Evolutionary conservation across 2,329 filamentous ascomycete species (phyloP), one percentile per base, ranked within the genome.

Genomic region (Diplodia intermedia): DNA sequence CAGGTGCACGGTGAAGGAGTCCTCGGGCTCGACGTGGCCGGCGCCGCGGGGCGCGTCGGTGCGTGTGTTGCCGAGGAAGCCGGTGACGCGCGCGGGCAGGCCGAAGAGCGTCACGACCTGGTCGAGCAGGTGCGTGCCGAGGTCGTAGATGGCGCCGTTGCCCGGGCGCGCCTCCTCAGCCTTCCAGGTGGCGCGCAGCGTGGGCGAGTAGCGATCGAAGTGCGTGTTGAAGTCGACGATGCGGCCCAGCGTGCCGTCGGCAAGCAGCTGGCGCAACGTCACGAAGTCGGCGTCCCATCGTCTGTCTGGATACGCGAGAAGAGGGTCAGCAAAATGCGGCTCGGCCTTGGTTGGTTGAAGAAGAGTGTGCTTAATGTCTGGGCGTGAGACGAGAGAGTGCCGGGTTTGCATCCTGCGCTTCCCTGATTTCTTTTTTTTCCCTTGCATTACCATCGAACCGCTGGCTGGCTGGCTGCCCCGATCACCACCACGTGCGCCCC

Each of bases 221-320:
- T 94, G 91, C 26, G 90, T 90, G 78, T 93, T 88, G 74, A 91
- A 92, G 79, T 94, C 91, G 66, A 90, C 85, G 49, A 94, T 80
- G n/a, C 91, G 85, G 66, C 91, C 92, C 4, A 94, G 82, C 0
- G 82, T 81, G 47, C 84, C 86, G 36, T 86, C 83, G 14, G 80
- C 79, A 43, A 93, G 74, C 31, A 94, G 83, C 71, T 88, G 84
- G 72, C 83, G 83, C 55, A 93, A 82, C 0, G 91, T 92, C 55
- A 90, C 79, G 80, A 92, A 95, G 79, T 94, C 92, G 40, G 87
- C 83, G 76, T 95, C 92, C 86, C 88, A 94, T 65, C 92, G 84
- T 36, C 92, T 87, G 81, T 93, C 62, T 65, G 62, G n/a, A 43
- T 15, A 62, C 40, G 57, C 57, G 57, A 62, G 26, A 3, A 47